phyloP scores from a whole-genome alignment of 306 rosid genomes.

The Leucaena leucocephala region DNA sequence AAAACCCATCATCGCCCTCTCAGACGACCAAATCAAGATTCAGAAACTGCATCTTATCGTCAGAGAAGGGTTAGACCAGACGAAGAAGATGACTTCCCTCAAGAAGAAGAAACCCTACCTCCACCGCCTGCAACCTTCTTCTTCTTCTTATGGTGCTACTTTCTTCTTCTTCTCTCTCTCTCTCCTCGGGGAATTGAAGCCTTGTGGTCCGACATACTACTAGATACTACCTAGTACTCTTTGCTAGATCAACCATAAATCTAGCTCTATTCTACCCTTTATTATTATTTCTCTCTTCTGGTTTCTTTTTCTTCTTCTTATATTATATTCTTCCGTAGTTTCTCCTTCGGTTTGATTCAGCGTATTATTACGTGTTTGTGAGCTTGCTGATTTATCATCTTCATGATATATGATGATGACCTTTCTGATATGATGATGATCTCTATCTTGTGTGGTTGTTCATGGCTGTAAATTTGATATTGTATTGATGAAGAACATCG shows the following conservation, averaged over 20 bases:
- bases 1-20: constrained; percentile 42
- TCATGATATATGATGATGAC: constrained; percentile 17
- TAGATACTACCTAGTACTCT: constrained; percentile 7
- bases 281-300: no score
- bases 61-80: constrained; percentile 55
- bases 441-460: not conserved
- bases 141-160: constrained; percentile 10
- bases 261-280: not conserved
- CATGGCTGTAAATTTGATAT: constrained; percentile 1
- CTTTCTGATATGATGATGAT: not conserved
- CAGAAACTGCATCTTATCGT: not conserved
- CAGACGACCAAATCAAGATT: constrained; percentile 37
- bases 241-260: constrained; percentile 42
- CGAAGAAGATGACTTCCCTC: constrained; percentile 47
- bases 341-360: constrained; percentile 32
- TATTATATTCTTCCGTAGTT: not conserved
- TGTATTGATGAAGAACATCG: constrained; percentile 31
- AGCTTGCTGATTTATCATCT: constrained; percentile 18
- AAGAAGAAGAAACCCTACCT: constrained; percentile 85
- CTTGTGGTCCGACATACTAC: constrained; percentile 66
- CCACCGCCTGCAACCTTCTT: not conserved
- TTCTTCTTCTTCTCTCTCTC: constrained; percentile 44
- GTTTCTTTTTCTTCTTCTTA: not conserved
- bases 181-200: constrained; percentile 91
- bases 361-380: constrained; percentile 12